Evolutionary conservation across 1,139 yeast species (phyloP).

Genomic region (Arxiozyma bovina): DNA sequence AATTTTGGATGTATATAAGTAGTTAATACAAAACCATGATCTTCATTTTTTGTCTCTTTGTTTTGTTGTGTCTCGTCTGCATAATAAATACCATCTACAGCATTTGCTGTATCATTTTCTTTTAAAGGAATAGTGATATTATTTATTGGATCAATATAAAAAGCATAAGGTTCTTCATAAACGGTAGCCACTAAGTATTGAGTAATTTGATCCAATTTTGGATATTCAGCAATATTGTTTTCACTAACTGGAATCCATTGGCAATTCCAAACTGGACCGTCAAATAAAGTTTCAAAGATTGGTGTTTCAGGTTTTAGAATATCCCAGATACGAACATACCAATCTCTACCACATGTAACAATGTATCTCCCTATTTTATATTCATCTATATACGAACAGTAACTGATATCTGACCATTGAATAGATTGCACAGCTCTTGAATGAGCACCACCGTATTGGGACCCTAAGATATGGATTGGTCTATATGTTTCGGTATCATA

Average conservation of each 20-base stretch:
- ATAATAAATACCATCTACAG: neutral
- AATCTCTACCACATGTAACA: conserved; percentile 73
- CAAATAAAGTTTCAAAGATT: conserved; percentile 60
- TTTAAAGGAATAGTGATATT: neutral
- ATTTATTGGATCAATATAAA: conserved; percentile 1
- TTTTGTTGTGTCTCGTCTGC: neutral
- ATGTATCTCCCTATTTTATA: conserved; percentile 54
- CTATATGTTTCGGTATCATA: conserved; percentile 60
- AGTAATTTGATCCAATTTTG: conserved; percentile 2
- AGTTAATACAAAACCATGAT: conserved; percentile 27
- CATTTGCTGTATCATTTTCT: neutral
- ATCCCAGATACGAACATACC: conserved; percentile 82
- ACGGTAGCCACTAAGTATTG: conserved; percentile 21
- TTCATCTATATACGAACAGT: neutral
- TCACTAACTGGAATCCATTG: conserved; percentile 16
- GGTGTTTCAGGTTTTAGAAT: conserved; percentile 45
- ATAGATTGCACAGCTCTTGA: conserved; percentile 67
- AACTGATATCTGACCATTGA: conserved; percentile 43
- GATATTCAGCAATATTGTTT: neutral
- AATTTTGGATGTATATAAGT: conserved; percentile 28
- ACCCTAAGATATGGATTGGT: conserved; percentile 33
- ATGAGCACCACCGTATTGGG: conserved; percentile 48
- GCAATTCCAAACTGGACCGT: conserved; percentile 40
- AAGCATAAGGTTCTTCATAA: conserved; percentile 42
- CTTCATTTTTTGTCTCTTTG: conserved; percentile 15